Evolutionary conservation across 2,329 filamentous ascomycete genomes (phyloP).

Genomic region (Cercospora brassicicola): DNA sequence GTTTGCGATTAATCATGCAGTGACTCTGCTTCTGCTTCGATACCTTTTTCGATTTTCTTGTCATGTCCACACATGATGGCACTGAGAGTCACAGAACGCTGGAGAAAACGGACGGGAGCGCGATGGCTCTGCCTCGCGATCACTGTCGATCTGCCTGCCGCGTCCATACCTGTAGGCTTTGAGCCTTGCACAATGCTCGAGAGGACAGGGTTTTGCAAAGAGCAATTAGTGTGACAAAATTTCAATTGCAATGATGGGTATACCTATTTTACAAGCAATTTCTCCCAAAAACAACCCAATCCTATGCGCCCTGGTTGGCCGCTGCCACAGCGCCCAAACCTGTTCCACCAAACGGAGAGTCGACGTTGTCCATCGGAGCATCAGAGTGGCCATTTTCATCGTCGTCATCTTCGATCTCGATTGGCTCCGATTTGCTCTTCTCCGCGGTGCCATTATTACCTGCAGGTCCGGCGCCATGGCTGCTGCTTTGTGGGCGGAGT

Average conservation of each 20-base stretch:
- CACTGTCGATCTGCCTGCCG: neutral
- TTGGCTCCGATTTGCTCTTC: constrained; percentile 15
- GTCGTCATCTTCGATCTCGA: constrained; percentile 28
- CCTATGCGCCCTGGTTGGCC: constrained; percentile 20
- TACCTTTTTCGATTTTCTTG: neutral
- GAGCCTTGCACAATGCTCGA: neutral
- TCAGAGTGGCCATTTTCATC: constrained; percentile 17
- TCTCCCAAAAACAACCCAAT: neutral
- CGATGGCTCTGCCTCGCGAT: neutral
- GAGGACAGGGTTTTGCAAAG: neutral
- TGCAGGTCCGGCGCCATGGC: constrained; percentile 16
- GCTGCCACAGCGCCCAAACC: constrained; percentile 28
- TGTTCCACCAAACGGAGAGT: constrained; percentile 26
- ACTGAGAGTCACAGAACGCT: neutral
- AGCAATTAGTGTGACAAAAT: neutral
- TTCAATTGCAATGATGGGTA: neutral
- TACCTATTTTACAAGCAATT: neutral
- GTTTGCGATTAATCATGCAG: neutral
- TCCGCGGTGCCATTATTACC: constrained; percentile 18
- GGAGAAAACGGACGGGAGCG: neutral
- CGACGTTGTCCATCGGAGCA: constrained; percentile 11
- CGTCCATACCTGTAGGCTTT: neutral
- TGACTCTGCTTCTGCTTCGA: neutral
- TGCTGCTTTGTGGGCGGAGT: constrained; percentile 12
- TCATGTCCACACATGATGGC: neutral